Evolutionary conservation across 768 basidiomycete species (phyloP), one percentile per base, ranked within the genome.

Genomic region (Collybia nuda): DNA sequence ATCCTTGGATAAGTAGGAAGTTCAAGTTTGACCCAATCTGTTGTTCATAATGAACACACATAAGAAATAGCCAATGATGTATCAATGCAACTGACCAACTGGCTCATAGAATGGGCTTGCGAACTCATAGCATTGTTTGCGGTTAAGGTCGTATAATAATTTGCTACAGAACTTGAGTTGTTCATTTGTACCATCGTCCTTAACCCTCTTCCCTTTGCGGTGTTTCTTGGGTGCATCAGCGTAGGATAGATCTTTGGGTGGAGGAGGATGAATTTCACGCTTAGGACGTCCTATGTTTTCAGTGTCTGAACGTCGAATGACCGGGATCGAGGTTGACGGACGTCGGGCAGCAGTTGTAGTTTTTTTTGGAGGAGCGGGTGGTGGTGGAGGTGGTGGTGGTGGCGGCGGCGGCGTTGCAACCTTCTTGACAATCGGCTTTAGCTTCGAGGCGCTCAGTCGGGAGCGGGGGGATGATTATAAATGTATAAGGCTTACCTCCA

Each of bases 211-310:
- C 43, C 70, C 68, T 62, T 82, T 85, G 54, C 84, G 78, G 48
- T 76, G 68, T 66, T 86, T 86, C 72, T 85, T 87, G 24, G 89
- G 85, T 2, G 63, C 77, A 63, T 92, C 90, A 11, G 82, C 81
- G 64, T 96, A 97, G 0, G 87, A 81, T 8, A 94, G 68, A 60
- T 98, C 96, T 68, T 93, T 95, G 0, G 93, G 85, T 18, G 93
- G 88, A 9, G 95, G 96, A 3, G 96, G 92, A 63, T 98, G 96
- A 23, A 98, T 95, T 67, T 99, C 97, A 47, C 97, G 90, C 72
- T 98, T 98, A 1, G 96, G 96, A n/a, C 97, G 85, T 19, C 81
- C 80, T 21, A 77, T 64, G 19, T 69, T 73, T 53, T 77, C 74
- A 23, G 79, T 76, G 5, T 92, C 90, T 21, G 85, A 87, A 40